phyloP scores from a whole-genome alignment of 2,329 filamentous ascomycete genomes.

The Monosporascus sp. region DNA sequence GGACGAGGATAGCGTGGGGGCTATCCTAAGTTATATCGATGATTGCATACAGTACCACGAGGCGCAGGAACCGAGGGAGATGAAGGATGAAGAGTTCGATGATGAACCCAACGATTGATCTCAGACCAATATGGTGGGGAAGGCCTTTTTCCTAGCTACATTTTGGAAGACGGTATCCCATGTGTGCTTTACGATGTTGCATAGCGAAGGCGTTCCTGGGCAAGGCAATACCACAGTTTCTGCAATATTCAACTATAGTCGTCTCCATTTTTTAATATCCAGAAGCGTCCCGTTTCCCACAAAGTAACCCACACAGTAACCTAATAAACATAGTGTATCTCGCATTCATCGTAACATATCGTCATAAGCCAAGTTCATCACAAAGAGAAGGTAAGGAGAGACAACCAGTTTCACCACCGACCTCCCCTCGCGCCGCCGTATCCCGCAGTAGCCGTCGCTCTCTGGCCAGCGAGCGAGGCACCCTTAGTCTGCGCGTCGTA shows the following conservation, averaged over 20 bases:
- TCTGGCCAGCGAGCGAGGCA: slow-evolving; percentile 7
- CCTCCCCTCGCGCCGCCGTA: slow-evolving; percentile 10
- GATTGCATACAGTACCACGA: slow-evolving; percentile 39
- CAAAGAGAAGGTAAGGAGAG: no score
- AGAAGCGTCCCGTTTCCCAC: no score
- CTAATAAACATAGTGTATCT: no score
- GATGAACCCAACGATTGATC: slow-evolving; percentile 13
- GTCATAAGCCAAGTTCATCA: no score
- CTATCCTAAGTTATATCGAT: slow-evolving; percentile 52
- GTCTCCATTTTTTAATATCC: neutral
- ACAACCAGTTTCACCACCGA: neutral
- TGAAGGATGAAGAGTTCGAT: slow-evolving; percentile 28
- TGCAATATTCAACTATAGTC: slow-evolving; percentile 4
- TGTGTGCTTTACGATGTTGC: neutral
- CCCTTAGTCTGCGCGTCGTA: slow-evolving; percentile 46
- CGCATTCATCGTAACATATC: no score
- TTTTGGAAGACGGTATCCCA: neutral
- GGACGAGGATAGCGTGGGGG: slow-evolving; percentile 84
- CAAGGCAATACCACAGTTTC: slow-evolving; percentile 13
- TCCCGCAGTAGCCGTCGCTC: slow-evolving; percentile 8
- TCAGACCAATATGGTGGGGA: neutral
- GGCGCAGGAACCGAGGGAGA: slow-evolving; percentile 28
- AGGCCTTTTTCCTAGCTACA: neutral
- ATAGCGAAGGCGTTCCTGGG: slow-evolving; percentile 23
- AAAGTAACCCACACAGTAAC: no score